A percentile compares a stretch with the other conserved stretches of the same genome.
Evolutionary conservation across 2,329 filamentous ascomycete genomes (phyloP).

Genomic region (Fusarium sp.): DNA sequence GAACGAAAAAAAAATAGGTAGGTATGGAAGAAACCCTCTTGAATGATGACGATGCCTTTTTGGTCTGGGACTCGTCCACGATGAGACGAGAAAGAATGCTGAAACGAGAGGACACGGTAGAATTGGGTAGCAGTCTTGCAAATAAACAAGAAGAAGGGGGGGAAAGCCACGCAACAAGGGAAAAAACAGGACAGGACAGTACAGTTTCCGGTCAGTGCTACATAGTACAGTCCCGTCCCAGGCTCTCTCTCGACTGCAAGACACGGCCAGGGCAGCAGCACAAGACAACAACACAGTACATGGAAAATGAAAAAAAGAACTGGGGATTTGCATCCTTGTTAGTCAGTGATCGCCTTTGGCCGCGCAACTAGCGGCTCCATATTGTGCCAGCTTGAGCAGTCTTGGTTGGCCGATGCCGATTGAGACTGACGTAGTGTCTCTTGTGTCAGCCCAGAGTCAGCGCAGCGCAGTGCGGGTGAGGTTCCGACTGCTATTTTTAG

Average conservation of each 20-base stretch:
- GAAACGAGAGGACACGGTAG: constrained; percentile 32
- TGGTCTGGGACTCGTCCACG: background rate
- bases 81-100: background rate
- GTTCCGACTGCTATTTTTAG: constrained; percentile 32
- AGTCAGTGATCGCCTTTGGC: constrained; percentile 23
- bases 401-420: constrained; percentile 20
- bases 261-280: background rate
- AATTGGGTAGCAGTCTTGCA: background rate
- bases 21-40: constrained; percentile 12
- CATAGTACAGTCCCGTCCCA: background rate
- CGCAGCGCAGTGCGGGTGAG: background rate
- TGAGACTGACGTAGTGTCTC: constrained; percentile 28
- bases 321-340: constrained; percentile 25
- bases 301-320: constrained; percentile 6
- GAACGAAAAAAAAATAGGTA: constrained; percentile 9
- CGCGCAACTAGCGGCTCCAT: constrained; percentile 34
- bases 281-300: constrained; percentile 9
- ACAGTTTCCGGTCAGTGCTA: constrained; percentile 5
- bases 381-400: background rate
- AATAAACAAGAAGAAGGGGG: background rate
- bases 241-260: background rate
- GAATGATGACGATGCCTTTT: background rate
- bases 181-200: constrained; percentile 4
- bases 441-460: constrained; percentile 12
- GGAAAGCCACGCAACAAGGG: constrained; percentile 4